Percentiles rank a stretch among this genome's conserved stretches.
Conservation (phyloP, 805 yeast genomes). For the Ogataea zsoltii region DNA sequence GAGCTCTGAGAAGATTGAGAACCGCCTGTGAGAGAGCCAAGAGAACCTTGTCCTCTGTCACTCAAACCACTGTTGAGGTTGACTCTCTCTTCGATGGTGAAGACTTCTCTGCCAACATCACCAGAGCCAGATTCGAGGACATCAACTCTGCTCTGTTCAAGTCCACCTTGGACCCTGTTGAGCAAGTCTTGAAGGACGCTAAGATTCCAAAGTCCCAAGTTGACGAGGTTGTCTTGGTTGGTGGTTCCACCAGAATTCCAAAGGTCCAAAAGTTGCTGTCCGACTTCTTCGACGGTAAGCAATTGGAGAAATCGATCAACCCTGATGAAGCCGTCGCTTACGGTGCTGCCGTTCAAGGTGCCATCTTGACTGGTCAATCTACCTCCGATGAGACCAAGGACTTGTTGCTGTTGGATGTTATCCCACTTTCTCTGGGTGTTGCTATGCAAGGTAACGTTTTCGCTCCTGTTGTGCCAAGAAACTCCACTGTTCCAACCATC, state of each 20-base stretch:
- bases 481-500: conserved; percentile 98
- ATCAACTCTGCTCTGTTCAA: conserved; percentile 90
- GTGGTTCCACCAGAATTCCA: conserved; percentile 99
- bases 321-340: conserved; percentile 99
- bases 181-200: conserved; percentile 91
- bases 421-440: conserved; percentile 98
- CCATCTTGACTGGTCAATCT: conserved; percentile 91
- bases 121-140: conserved; percentile 98
- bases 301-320: conserved; percentile 94
- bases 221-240: conserved; percentile 94
- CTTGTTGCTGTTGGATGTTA: conserved; percentile 92
- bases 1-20: conserved; percentile 97
- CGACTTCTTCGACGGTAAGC: conserved; percentile 96
- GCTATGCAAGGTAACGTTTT: conserved; percentile 99
- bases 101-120: conserved; percentile 89
- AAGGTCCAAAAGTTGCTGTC: conserved; percentile 93
- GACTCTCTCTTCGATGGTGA: conserved; percentile 95
- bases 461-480: conserved; percentile 99
- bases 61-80: conserved; percentile 95
- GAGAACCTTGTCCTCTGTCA: conserved; percentile 95
- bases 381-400: conserved; percentile 92
- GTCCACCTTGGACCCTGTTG: conserved; percentile 92
- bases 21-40: conserved; percentile 99
- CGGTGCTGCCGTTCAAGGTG: conserved; percentile 99
- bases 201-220: conserved; percentile 80